A percentile compares a stretch with the other conserved stretches of the same genome.
These are phyloP conservation scores for Aschersonia sp. DNA, from an alignment of 2,329 filamentous ascomycete genomes.

Conservation along the genomic window DNA sequence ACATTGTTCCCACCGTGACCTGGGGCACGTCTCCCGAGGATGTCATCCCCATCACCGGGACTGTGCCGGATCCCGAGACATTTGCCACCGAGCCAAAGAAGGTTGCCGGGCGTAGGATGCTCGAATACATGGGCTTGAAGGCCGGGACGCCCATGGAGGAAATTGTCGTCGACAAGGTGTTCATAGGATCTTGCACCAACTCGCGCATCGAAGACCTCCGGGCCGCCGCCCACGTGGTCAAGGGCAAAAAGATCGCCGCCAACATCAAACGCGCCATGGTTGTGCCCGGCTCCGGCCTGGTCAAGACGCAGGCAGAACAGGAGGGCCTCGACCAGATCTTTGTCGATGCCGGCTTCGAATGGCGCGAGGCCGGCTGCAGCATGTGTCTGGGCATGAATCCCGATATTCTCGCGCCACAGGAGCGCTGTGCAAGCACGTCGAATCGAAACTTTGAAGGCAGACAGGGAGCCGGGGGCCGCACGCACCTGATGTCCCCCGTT, in stretches of 20 bases:
- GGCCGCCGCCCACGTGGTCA: slow-evolving; percentile 71
- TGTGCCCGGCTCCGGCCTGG: slow-evolving; percentile 85
- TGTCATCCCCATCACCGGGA: slow-evolving; percentile 82
- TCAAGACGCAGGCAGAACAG: slow-evolving; percentile 81
- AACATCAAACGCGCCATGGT: slow-evolving; percentile 95
- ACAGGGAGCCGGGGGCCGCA: slow-evolving; percentile 81
- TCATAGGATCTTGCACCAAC: slow-evolving; percentile 97
- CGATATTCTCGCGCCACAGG: slow-evolving; percentile 81
- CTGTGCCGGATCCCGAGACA: slow-evolving; percentile 80
- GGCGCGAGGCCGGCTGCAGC: slow-evolving; percentile 94
- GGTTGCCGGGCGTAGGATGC: slow-evolving; percentile 60
- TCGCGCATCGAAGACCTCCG: slow-evolving; percentile 91
- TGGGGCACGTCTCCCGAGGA: slow-evolving; percentile 98
- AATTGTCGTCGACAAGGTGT: slow-evolving; percentile 87
- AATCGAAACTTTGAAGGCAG: slow-evolving; percentile 97
- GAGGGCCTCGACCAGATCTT: slow-evolving; percentile 95
- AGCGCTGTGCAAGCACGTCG: slow-evolving; percentile 88
- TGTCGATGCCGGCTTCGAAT: slow-evolving; percentile 83
- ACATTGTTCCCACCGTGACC: slow-evolving; percentile 84
- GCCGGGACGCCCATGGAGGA: slow-evolving; percentile 84
- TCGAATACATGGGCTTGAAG: slow-evolving; percentile 92
- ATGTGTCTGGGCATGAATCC: slow-evolving; percentile 99
- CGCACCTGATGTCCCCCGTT: slow-evolving; percentile 91
- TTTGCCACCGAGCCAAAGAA: slow-evolving; percentile 73
- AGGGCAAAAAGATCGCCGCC: slow-evolving; percentile 71